phyloP scores from a whole-genome alignment of 2,329 filamentous ascomycete species.

The Rutstroemia sydowiana region DNA sequence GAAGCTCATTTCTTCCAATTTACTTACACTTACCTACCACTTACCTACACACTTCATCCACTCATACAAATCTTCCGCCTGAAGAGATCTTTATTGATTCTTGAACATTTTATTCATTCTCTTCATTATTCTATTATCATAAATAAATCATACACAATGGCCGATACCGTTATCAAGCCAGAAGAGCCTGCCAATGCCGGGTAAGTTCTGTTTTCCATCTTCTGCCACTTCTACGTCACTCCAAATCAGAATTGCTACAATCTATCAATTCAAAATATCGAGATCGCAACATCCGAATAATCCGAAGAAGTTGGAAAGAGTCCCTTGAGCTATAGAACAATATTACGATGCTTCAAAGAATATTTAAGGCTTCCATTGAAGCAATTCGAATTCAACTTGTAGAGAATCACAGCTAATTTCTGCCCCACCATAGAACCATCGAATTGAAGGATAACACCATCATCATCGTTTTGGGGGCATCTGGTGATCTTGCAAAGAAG shows the following conservation, averaged over 20 bases:
- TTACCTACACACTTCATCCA: too few relatives aligned
- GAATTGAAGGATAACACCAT: constrained; percentile 99
- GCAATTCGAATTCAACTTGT: constrained; percentile 9
- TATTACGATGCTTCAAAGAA: neutral
- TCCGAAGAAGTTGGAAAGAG: neutral
- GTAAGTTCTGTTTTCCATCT: constrained; percentile 34
- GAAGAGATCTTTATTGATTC: neutral
- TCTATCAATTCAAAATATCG: constrained; percentile 11
- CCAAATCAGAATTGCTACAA: constrained; percentile 4
- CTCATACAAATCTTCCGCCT: constrained; percentile 1
- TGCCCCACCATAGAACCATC: constrained; percentile 53
- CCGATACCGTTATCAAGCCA: constrained; percentile 42
- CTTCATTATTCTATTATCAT: neutral
- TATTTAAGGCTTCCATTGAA: neutral
- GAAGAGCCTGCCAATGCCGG: constrained; percentile 43
- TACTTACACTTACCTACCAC: neutral
- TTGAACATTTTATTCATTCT: neutral
- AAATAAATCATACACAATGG: constrained; percentile 31
- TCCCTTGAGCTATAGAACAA: constrained; percentile 11
- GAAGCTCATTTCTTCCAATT: neutral
- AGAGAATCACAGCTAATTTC: constrained; percentile 31
- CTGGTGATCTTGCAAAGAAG: constrained; percentile 98
- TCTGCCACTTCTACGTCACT: constrained; percentile 25
- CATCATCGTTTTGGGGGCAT: constrained; percentile 93
- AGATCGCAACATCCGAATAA: constrained; percentile 4